A percentile compares a stretch with the other conserved stretches of the same genome.
These are phyloP conservation scores for Orychophragmus violaceus DNA, from an alignment of 345 rosid species.

Conservation along the genomic window DNA sequence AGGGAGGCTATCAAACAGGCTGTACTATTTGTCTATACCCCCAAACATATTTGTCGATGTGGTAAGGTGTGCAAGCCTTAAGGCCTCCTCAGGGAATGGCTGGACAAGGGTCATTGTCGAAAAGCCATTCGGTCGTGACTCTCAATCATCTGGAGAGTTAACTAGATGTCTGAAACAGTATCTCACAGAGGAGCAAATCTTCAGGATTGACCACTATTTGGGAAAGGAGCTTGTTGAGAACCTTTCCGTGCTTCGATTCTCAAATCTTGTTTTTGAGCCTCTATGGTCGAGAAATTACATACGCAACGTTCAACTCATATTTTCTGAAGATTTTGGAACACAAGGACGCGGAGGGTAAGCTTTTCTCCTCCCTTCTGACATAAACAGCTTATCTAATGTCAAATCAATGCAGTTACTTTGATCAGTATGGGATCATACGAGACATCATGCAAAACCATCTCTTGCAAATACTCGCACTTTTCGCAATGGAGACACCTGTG, in stretches of 20 bases:
- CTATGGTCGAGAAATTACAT: conserved; percentile 84
- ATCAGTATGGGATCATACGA: conserved; percentile 77
- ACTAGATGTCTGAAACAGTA: conserved; percentile 69
- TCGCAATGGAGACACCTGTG: conserved; percentile 98
- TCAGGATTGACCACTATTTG: conserved; percentile 91
- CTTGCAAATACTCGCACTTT: conserved; percentile 78
- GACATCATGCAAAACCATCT: conserved; percentile 97
- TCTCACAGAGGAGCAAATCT: conserved; percentile 76
- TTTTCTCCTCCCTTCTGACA: no score
- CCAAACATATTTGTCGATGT: conserved; percentile 85
- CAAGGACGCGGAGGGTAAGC: conserved; percentile 91
- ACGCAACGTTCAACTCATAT: conserved; percentile 78
- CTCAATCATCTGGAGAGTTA: conserved; percentile 64
- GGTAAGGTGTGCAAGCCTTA: conserved; percentile 67
- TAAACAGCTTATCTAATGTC: background rate
- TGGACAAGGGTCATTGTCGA: conserved; percentile 94
- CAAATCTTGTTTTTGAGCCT: conserved; percentile 89
- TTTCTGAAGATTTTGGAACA: conserved; percentile 92
- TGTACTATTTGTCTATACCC: conserved; percentile 82
- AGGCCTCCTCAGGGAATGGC: conserved; percentile 63
- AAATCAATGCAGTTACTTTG: conserved; percentile 52
- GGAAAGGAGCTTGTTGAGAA: conserved; percentile 95
- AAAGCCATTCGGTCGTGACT: conserved; percentile 90
- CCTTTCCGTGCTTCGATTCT: conserved; percentile 82
- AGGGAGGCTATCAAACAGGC: conserved; percentile 61